phyloP scores from a whole-genome alignment of 2,329 filamentous ascomycete species.

The Purpureocillium lavendulum region DNA sequence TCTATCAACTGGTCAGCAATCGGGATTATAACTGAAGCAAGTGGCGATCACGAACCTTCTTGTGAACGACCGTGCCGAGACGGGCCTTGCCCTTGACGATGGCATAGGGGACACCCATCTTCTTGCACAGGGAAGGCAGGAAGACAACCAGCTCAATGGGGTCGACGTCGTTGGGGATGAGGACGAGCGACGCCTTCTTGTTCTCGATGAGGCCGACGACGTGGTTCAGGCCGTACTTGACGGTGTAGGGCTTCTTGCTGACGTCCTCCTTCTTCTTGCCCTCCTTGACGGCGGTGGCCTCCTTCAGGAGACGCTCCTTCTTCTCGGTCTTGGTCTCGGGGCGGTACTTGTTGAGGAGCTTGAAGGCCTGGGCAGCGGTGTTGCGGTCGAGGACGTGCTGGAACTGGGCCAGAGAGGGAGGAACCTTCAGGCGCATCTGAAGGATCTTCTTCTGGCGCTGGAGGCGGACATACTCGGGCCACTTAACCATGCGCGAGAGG shows the following conservation, averaged over 20 bases:
- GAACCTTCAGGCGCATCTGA: conserved; percentile 97
- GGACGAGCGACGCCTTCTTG: conserved; percentile 98
- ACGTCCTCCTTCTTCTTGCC: conserved; percentile 99
- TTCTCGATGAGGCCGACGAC: conserved; percentile 96
- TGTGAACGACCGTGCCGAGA: conserved; percentile 98
- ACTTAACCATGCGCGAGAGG: conserved; percentile 97
- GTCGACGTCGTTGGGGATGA: conserved; percentile 99
- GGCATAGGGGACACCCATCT: conserved; percentile 99
- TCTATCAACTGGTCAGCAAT: conserved; percentile 41
- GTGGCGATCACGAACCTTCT: conserved; percentile 63
- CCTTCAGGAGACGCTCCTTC: conserved; percentile 98
- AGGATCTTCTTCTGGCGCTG: conserved; percentile 94
- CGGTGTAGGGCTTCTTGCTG: conserved; percentile 98
- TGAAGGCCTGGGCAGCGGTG: conserved; percentile 94
- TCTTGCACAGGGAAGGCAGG: conserved; percentile 97
- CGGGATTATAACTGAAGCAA: neutral
- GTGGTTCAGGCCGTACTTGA: conserved; percentile 99
- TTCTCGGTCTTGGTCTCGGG: conserved; percentile 99
- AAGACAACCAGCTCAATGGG: conserved; percentile 99
- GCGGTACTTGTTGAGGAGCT: conserved; percentile 99
- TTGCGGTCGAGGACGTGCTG: conserved; percentile 94
- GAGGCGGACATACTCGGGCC: conserved; percentile 98
- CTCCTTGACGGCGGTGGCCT: conserved; percentile 94
- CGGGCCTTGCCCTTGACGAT: conserved; percentile 99
- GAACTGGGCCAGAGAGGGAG: conserved; percentile 95